Evolutionary conservation across 306 rosid genomes (phyloP).

Genomic region (Acacia confusa): DNA sequence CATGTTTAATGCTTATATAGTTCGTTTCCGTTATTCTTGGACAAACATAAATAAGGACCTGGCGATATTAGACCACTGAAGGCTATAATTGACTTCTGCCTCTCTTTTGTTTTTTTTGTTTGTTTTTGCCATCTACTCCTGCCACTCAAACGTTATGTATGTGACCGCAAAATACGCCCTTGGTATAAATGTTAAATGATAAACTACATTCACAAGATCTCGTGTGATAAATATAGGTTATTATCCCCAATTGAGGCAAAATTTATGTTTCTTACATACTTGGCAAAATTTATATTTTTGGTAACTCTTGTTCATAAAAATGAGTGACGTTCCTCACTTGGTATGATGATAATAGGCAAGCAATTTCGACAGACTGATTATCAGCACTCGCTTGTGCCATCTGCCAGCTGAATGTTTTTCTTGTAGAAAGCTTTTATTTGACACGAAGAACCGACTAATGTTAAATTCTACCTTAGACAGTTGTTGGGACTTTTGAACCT

Average conservation of each 20-base stretch:
- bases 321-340: neutral
- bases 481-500: neutral
- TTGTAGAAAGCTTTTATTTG: neutral
- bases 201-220: neutral
- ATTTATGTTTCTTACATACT: neutral
- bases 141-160: slow-evolving; percentile 11
- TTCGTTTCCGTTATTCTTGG: slow-evolving; percentile 7
- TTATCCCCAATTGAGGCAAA: neutral
- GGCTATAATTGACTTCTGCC: slow-evolving; percentile 3
- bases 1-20: neutral
- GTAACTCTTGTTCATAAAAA: neutral
- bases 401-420: neutral
- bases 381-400: neutral
- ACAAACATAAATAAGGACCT: slow-evolving; percentile 18
- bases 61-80: neutral
- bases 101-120: neutral
- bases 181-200: neutral
- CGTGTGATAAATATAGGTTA: neutral
- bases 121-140: neutral
- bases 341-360: neutral
- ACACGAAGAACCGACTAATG: neutral
- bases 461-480: neutral
- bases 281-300: neutral
- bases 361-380: neutral
- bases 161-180: slow-evolving; percentile 9